Base-by-base conservation (phyloP, 1,284 basidiomycete genomes). In the Ceraceosorus bombacis region DNA sequence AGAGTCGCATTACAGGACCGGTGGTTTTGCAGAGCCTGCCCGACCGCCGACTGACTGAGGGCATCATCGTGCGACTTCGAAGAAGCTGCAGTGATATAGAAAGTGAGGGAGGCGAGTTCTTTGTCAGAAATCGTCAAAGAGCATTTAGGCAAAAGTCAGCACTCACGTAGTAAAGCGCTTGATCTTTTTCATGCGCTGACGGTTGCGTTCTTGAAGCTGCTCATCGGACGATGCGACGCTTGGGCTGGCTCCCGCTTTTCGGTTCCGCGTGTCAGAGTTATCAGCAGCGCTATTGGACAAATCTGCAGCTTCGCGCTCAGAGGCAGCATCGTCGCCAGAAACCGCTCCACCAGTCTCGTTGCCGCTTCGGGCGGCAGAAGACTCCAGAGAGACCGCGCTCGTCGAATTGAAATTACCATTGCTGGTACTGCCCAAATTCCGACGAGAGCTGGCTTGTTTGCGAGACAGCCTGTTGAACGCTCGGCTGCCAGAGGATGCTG, bases 161-260 rank as follows among this genome's bases (percentile, higher is more conserved):
- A 46, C 43, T 46, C 43, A 46, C 43, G 43, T 46, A 10, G 67
- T 69, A 51, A 69, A 69, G 53, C 67, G 61, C 52, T 69, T 69
- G 60, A 69, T 69, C 63, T 69, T 69, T 59, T 69, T 69, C 46
- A 69, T 39, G 10, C 65, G 55, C 51, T 12, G 60, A 57, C 49
- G 62, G 65, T 13, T 67, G 63, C 66, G 50, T 60, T 66, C 54
- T 12, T 43, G 38, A 4, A 10, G 6, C 5, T 6, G 60, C 49
- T 66, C 64, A 10, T 60, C 61, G 48, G 60, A 60, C 15, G 60
- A 60, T 7, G 54, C 39, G 0, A 54, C 58, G 6, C 64, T 59
- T 7, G 63, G 54, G 13, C 55, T 53, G 12, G 64, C 64, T 2
- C 52, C 50, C 6, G 60, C 41, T 5, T 61, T 58, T 43, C 53